phyloP scores from a whole-genome alignment of 1,139 yeast species.

The Magnusiomyces paraingens region DNA sequence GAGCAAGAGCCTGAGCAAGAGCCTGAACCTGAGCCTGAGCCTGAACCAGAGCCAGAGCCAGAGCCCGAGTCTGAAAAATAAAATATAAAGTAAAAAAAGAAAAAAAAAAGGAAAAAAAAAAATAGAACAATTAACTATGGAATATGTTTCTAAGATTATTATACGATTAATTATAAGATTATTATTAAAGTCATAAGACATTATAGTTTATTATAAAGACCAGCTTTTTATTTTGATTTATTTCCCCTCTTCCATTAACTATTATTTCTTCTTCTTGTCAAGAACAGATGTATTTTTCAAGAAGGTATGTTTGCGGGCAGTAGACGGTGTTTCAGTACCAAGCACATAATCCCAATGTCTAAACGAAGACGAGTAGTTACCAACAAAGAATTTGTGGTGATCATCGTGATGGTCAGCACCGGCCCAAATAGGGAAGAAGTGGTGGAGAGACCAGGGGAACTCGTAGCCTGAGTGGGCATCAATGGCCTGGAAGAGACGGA shows the following conservation, averaged over 20 bases:
- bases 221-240: neutral
- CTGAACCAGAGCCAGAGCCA: no score
- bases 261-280: slow-evolving; percentile 6
- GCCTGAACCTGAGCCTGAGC: no score
- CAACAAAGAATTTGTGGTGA: slow-evolving; percentile 85
- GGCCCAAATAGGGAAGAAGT: slow-evolving; percentile 92
- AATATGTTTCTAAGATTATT: neutral
- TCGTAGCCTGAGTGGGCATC: slow-evolving; percentile 97
- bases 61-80: no score
- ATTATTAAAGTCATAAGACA: neutral
- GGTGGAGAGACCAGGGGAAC: slow-evolving; percentile 92
- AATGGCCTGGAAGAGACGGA: slow-evolving; percentile 87
- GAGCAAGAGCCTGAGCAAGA: no score
- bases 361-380: slow-evolving; percentile 88
- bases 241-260: neutral
- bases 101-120: neutral
- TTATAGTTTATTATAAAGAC: neutral
- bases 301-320: slow-evolving; percentile 46
- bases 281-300: slow-evolving; percentile 4
- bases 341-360: slow-evolving; percentile 88
- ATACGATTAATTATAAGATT: neutral
- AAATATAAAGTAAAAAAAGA: neutral
- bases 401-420: slow-evolving; percentile 98
- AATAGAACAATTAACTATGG: neutral
- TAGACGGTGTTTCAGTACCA: slow-evolving; percentile 62